Evolutionary conservation across 148 eudicot genomes (phyloP).

Genomic region (Chenopodium berlandieri): DNA sequence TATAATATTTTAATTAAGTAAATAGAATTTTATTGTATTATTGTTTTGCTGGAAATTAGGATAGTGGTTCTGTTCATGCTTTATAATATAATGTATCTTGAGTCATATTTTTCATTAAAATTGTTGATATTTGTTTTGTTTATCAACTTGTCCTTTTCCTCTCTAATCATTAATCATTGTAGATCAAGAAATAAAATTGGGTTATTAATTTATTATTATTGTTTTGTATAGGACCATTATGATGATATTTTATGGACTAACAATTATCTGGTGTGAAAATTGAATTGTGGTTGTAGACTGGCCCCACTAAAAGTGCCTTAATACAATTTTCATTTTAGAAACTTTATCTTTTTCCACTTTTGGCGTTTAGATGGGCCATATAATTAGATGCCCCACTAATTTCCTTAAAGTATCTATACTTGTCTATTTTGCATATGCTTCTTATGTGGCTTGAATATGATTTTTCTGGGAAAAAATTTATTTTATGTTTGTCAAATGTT

Average conservation of each 20-base stretch:
- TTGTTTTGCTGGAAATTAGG: background rate
- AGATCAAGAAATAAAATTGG: background rate
- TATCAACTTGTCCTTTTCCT: too few relatives aligned
- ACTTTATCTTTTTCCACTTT: background rate
- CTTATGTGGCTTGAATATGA: background rate
- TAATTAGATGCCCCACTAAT: background rate
- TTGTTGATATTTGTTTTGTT: background rate
- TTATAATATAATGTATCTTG: too few relatives aligned
- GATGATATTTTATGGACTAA: too few relatives aligned
- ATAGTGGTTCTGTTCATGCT: conserved; percentile 6
- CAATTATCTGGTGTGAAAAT: background rate
- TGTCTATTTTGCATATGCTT: background rate
- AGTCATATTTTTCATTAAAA: too few relatives aligned
- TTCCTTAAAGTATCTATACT: conserved; percentile 1
- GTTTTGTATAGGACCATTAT: background rate
- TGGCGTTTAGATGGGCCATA: background rate
- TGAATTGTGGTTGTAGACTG: background rate
- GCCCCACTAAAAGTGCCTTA: background rate
- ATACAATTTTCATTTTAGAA: background rate
- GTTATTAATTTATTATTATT: too few relatives aligned
- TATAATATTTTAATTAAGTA: background rate
- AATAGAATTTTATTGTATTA: background rate
- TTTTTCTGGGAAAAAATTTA: too few relatives aligned
- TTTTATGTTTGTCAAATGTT: background rate
- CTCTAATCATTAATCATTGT: background rate